Evolutionary conservation across 306 rosid species (phyloP).

Genomic region (Acacia acuminata): DNA sequence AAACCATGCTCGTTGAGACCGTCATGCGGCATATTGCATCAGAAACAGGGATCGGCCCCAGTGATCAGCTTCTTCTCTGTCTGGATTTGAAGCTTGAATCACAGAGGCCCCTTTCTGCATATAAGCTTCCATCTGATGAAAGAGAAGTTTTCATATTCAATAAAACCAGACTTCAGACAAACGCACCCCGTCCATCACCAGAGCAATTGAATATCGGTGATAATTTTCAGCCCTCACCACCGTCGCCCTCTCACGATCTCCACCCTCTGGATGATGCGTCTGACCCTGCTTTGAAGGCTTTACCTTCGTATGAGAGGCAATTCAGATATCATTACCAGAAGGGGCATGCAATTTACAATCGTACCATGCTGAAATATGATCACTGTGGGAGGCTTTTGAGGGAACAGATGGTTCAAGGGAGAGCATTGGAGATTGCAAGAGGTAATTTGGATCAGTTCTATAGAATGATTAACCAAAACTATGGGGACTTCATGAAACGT

Average conservation of each 20-base stretch:
- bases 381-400: conserved; percentile 77
- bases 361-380: conserved; percentile 61
- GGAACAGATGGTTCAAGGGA: conserved; percentile 90
- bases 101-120: conserved; percentile 64
- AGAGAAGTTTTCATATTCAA: conserved; percentile 79
- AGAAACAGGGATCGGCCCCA: conserved; percentile 47
- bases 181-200: conserved; percentile 55
- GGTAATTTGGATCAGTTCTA: conserved; percentile 86
- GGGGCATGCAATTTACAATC: conserved; percentile 60
- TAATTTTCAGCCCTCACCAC: conserved; percentile 57
- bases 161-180: conserved; percentile 70
- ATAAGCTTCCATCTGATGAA: conserved; percentile 86
- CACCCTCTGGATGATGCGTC: conserved; percentile 91
- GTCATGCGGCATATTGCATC: conserved; percentile 73
- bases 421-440: conserved; percentile 88
- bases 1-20: conserved; percentile 64
- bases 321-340: conserved; percentile 77
- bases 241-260: conserved; percentile 63
- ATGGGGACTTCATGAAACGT: conserved; percentile 84
- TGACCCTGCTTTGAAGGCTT: conserved; percentile 95
- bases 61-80: conserved; percentile 89
- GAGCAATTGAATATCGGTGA: conserved; percentile 62
- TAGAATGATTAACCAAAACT: conserved; percentile 71
- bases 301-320: conserved; percentile 88
- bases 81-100: conserved; percentile 77